These are phyloP conservation scores for Fusarium pilosicola DNA, from an alignment of 2,329 filamentous ascomycete genomes.

Conservation along the genomic window DNA sequence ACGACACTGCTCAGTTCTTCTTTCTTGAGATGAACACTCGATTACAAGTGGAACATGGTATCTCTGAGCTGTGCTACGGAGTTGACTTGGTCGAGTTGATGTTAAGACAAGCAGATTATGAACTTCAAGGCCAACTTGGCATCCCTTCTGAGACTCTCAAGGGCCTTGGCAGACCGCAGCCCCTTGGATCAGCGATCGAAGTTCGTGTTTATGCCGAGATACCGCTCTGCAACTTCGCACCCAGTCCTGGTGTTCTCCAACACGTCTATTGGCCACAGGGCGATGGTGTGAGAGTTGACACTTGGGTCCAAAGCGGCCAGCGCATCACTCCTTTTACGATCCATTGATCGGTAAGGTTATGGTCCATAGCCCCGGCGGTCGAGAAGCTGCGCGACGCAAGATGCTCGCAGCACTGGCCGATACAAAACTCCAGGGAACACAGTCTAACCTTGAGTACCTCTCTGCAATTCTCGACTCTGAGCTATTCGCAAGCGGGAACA, in stretches of 20 bases:
- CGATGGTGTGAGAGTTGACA: background rate
- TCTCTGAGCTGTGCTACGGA: conserved; percentile 80
- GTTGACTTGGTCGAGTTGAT: conserved; percentile 73
- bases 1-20: conserved; percentile 58
- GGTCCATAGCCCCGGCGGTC: background rate
- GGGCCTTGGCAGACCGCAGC: background rate
- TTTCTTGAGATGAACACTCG: conserved; percentile 67
- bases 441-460: background rate
- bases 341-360: conserved; percentile 15
- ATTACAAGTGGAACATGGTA: conserved; percentile 80
- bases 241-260: background rate
- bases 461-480: background rate
- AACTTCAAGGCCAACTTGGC: conserved; percentile 20
- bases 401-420: background rate
- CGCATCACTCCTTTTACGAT: background rate
- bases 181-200: background rate
- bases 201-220: background rate
- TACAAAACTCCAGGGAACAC: background rate
- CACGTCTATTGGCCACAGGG: background rate
- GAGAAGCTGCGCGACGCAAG: background rate
- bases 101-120: conserved; percentile 48
- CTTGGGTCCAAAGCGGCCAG: background rate
- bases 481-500: background rate
- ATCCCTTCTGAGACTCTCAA: background rate
- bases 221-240: background rate